Evolutionary conservation across 2,329 filamentous ascomycete species (phyloP).

Genomic region (Neonectria magnoliae): DNA sequence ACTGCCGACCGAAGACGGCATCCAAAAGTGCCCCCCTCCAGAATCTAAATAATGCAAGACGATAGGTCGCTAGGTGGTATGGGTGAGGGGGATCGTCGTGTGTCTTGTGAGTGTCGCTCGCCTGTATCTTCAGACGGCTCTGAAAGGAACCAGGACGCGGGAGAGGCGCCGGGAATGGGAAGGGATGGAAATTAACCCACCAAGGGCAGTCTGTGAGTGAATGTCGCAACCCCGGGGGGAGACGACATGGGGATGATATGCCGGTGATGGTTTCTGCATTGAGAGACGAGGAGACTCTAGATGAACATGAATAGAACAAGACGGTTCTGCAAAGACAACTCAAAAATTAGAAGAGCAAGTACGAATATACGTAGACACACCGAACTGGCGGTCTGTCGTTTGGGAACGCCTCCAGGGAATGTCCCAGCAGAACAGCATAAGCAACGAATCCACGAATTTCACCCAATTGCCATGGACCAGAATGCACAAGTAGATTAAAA

Average conservation of each 20-base stretch:
- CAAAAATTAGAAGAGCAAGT: not conserved
- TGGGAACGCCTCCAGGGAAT: not conserved
- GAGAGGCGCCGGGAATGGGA: not conserved
- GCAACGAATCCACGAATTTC: slow-evolving; percentile 9
- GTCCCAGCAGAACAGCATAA: slow-evolving; percentile 12
- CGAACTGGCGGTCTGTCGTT: slow-evolving; percentile 16
- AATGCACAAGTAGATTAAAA: not conserved
- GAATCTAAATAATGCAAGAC: slow-evolving; percentile 24
- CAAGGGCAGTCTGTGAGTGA: slow-evolving; percentile 7
- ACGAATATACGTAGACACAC: not conserved
- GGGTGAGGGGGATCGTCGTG: slow-evolving; percentile 18
- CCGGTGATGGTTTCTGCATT: slow-evolving; percentile 1
- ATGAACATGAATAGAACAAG: not conserved
- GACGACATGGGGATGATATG: slow-evolving; percentile 3
- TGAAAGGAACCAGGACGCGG: not conserved
- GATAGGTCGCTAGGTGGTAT: slow-evolving; percentile 7
- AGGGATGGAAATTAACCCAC: slow-evolving; percentile 16
- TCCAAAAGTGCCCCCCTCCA: slow-evolving; percentile 30
- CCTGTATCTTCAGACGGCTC: slow-evolving; percentile 6
- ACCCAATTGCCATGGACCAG: slow-evolving; percentile 3
- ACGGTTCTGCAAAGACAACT: not conserved
- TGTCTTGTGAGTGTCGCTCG: slow-evolving; percentile 1
- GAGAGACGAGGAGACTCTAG: not conserved
- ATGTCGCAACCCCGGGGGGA: slow-evolving; percentile 8
- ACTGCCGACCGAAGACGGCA: slow-evolving; percentile 38